Evolutionary conservation across 768 basidiomycete genomes (phyloP), one percentile per base, ranked within the genome.

Genomic region (Austroboletus eburneus): DNA sequence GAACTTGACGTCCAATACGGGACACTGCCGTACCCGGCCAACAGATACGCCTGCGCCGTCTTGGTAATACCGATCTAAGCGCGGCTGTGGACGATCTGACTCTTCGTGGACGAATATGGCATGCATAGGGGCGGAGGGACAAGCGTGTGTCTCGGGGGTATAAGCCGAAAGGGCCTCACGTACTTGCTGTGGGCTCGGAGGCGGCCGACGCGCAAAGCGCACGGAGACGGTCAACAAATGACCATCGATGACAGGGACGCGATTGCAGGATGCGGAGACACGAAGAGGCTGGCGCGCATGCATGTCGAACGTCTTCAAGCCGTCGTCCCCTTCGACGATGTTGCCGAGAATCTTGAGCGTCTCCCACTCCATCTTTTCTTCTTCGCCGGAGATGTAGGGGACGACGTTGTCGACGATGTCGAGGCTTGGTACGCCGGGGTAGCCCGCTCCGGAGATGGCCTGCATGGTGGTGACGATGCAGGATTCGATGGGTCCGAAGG

Each of bases 311-410:
- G 77, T 59, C 47, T 76, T 78, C 5, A 64, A 53, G 2, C 76
- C 78, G 25, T 75, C 70, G 46, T 83, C 81, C 40, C 74, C 73
- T 21, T 78, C 71, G 3, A 72, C 58, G 46, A 97, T 57, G 3
- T 85, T 91, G 20, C 96, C 95, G 18, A 99, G 81, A 59, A 99
- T 99, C 73, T 98, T 99, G 57, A 88, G 78, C 6, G 91, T 86
- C 71, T 99, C 96, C 96, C 96, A 99, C 65, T 99, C 95, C 54
- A 98, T 92, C 66, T 98, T 99, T 63, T 98, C 96, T 58, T 92
- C 89, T 62, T 97, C 95, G 40, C 94, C 91, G 16, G 79, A 69
- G 65, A 99, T 98, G 68, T 89, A 84, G 5, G 96, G 96, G 2
- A 99, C 85, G 63, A 99, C 76, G 72, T 98, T 98, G 71, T 98